A percentile compares a stretch with the other conserved stretches of the same genome.
Conservation (phyloP, 176 grass and related monocot genomes). For the Avena eriantha region DNA sequence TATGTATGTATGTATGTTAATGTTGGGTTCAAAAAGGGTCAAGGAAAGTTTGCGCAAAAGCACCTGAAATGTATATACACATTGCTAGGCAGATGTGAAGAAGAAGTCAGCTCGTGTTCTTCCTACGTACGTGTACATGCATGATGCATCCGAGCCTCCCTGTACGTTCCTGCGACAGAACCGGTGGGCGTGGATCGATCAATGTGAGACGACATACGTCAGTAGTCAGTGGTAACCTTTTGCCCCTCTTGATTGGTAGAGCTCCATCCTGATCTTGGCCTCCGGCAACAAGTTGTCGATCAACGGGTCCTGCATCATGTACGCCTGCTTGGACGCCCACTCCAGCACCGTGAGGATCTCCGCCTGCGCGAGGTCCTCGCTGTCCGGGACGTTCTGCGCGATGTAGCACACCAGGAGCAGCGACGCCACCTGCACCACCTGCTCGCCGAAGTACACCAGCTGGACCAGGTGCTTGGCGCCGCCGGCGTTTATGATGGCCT, state of each 20-base stretch:
- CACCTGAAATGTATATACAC: slow-evolving; percentile 52
- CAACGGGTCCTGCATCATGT: slow-evolving; percentile 62
- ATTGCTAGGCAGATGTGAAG: slow-evolving; percentile 22
- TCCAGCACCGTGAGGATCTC: slow-evolving; percentile 84
- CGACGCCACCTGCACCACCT: slow-evolving; percentile 65
- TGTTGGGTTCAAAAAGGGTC: background rate
- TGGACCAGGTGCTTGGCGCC: slow-evolving; percentile 91
- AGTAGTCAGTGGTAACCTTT: slow-evolving; percentile 52
- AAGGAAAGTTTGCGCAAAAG: background rate
- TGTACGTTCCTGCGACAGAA: slow-evolving; percentile 19
- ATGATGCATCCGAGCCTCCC: no score
- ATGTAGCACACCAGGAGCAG: slow-evolving; percentile 77
- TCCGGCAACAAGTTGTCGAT: slow-evolving; percentile 72
- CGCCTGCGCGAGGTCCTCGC: slow-evolving; percentile 76
- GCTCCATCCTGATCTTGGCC: slow-evolving; percentile 91
- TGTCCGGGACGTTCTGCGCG: slow-evolving; percentile 79
- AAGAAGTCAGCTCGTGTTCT: slow-evolving; percentile 6
- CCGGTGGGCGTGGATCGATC: background rate
- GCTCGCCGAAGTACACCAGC: slow-evolving; percentile 85
- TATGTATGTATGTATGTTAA: background rate
- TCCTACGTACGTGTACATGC: slow-evolving; percentile 18
- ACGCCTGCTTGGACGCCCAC: slow-evolving; percentile 76
- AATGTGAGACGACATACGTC: background rate
- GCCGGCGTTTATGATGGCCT: slow-evolving; percentile 69
- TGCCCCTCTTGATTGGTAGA: slow-evolving; percentile 80